These are phyloP conservation scores for Tricladium varicosporioides DNA, from an alignment of 2,329 filamentous ascomycete species.

Conservation along the genomic window DNA sequence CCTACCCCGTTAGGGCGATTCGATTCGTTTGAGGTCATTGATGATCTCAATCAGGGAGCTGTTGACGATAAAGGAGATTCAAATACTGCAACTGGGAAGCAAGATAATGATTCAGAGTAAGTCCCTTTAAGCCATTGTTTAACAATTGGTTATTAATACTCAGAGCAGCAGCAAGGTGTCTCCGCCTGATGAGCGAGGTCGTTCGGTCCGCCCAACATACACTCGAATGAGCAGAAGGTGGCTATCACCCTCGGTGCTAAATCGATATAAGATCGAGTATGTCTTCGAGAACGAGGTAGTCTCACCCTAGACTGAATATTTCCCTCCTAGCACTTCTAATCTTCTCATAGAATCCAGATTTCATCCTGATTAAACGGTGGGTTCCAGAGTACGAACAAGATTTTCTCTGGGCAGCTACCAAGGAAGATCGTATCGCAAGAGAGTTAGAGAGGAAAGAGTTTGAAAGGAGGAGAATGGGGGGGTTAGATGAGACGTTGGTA, in stretches of 20 bases:
- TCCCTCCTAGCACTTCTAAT: background rate
- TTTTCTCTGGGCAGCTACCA: background rate
- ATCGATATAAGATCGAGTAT: background rate
- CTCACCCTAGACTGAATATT: background rate
- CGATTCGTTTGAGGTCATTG: too few relatives aligned
- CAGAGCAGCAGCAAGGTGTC: too few relatives aligned
- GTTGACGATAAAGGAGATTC: too few relatives aligned
- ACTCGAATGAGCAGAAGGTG: background rate
- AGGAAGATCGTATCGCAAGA: background rate
- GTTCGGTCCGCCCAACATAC: background rate
- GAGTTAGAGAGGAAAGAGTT: background rate
- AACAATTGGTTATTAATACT: too few relatives aligned
- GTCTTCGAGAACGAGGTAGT: background rate
- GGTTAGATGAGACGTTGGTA: too few relatives aligned
- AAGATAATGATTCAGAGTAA: too few relatives aligned
- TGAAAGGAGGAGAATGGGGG: too few relatives aligned
- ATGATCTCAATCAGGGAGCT: too few relatives aligned
- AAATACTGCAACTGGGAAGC: too few relatives aligned
- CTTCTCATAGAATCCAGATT: background rate
- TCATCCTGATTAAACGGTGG: background rate
- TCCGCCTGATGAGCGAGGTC: too few relatives aligned
- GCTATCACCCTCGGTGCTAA: background rate
- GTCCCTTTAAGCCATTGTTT: too few relatives aligned
- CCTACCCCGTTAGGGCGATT: too few relatives aligned
- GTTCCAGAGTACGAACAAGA: background rate